These are phyloP conservation scores for Paraurostyla sp. DNA, from an alignment of 73 alveolate species.

Conservation along the genomic window DNA sequence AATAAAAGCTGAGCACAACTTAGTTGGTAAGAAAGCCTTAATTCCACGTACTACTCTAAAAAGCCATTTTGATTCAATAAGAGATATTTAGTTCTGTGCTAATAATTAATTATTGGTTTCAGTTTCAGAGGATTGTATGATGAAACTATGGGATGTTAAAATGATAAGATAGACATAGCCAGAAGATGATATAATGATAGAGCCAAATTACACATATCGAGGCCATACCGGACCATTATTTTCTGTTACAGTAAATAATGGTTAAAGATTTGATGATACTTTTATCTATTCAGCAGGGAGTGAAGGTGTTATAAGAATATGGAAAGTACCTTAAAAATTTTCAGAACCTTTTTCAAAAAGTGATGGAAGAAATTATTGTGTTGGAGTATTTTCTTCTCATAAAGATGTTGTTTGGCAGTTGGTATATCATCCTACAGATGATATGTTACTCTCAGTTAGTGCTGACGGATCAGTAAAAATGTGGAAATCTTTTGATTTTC, in stretches of 20 bases:
- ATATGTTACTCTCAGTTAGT: constrained; percentile 60
- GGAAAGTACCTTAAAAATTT: constrained; percentile 47
- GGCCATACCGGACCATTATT: constrained; percentile 75
- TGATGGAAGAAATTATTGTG: constrained; percentile 50
- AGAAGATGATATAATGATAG: constrained; percentile 41
- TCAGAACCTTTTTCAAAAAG: not conserved
- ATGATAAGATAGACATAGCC: constrained; percentile 4
- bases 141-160: constrained; percentile 79
- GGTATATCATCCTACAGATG: constrained; percentile 74
- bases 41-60: constrained; percentile 18
- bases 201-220: constrained; percentile 71
- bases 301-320: constrained; percentile 77
- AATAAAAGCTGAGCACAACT: not conserved
- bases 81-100: constrained; percentile 63
- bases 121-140: constrained; percentile 82
- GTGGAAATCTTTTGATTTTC: constrained; percentile 75
- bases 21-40: constrained; percentile 5
- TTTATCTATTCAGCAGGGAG: constrained; percentile 84
- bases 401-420: constrained; percentile 78
- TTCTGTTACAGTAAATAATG: constrained; percentile 60
- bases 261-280: constrained; percentile 31
- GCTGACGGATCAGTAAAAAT: constrained; percentile 80
- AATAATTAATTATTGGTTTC: constrained; percentile 55
- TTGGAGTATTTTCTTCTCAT: constrained; percentile 72
- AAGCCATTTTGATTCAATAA: constrained; percentile 74